A percentile compares a stretch with the other conserved stretches of the same genome.
Conservation (phyloP, 108 stramenopile genomes). For the Conticribra guillardii region DNA sequence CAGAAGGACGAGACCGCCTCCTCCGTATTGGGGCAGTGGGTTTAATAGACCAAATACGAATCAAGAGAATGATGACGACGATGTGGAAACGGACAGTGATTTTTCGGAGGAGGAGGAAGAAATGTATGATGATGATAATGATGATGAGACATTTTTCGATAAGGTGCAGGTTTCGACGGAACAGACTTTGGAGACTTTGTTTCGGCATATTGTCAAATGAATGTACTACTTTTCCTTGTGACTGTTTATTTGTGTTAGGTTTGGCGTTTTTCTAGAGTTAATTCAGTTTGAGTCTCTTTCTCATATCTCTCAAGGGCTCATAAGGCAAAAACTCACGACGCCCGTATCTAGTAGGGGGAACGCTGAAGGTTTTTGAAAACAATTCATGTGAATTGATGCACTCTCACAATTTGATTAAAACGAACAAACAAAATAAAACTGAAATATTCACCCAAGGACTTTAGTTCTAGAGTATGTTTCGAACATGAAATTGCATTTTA, state of each 20-base stretch:
- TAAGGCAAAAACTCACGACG: too few relatives aligned
- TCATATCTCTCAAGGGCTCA: too few relatives aligned
- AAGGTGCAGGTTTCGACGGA: conserved; percentile 45
- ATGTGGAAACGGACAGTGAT: conserved; percentile 17
- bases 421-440: too few relatives aligned
- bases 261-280: background rate
- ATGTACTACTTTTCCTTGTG: background rate
- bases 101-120: conserved; percentile 31
- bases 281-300: background rate
- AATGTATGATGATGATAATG: conserved; percentile 41
- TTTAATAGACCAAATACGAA: conserved; percentile 27
- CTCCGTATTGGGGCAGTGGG: conserved; percentile 39
- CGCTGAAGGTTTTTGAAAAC: too few relatives aligned
- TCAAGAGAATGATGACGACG: conserved; percentile 9
- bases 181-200: conserved; percentile 47
- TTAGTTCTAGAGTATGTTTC: too few relatives aligned
- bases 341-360: too few relatives aligned
- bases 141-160: conserved; percentile 49
- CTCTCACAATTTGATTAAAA: too few relatives aligned
- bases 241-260: background rate
- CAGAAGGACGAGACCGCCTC: conserved; percentile 16
- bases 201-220: conserved; percentile 46
- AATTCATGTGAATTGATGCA: too few relatives aligned
- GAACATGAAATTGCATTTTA: too few relatives aligned
- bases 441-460: too few relatives aligned